phyloP scores from a whole-genome alignment of 495 filamentous ascomycete species.

The Antarctomyces pellizariae region DNA sequence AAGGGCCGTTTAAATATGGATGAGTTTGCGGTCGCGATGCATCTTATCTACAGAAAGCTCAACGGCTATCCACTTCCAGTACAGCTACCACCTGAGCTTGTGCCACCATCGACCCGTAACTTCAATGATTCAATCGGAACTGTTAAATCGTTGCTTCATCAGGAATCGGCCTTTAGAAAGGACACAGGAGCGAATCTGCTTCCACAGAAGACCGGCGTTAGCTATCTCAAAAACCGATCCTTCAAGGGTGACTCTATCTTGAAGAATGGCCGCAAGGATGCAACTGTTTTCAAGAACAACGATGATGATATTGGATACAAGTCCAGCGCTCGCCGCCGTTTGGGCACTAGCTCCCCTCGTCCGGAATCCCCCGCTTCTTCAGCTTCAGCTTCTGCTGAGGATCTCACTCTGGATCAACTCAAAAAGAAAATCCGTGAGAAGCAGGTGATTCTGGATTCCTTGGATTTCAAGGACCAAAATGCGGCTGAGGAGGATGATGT shows the following conservation, averaged over 20 bases:
- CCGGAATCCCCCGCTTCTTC: constrained; percentile 51
- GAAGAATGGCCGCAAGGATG: constrained; percentile 52
- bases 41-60: constrained; percentile 89
- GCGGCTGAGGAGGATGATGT: constrained; percentile 75
- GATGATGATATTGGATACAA: constrained; percentile 76
- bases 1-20: constrained; percentile 87
- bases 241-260: constrained; percentile 35
- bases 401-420: constrained; percentile 66
- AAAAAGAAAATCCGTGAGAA: constrained; percentile 88
- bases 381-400: constrained; percentile 40
- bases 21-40: constrained; percentile 97
- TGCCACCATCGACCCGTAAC: constrained; percentile 89
- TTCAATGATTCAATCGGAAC: constrained; percentile 79
- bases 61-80: constrained; percentile 91
- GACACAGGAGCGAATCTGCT: constrained; percentile 64
- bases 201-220: constrained; percentile 91
- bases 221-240: constrained; percentile 87
- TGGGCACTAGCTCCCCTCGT: constrained; percentile 52
- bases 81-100: constrained; percentile 74
- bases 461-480: constrained; percentile 90
- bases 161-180: constrained; percentile 73
- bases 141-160: constrained; percentile 74
- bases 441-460: constrained; percentile 85
- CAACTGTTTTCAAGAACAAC: constrained; percentile 90
- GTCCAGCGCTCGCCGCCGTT: constrained; percentile 74